Evolutionary conservation across 169 alveolate genomes (phyloP).

Genomic region (Besnoitia besnoiti): DNA sequence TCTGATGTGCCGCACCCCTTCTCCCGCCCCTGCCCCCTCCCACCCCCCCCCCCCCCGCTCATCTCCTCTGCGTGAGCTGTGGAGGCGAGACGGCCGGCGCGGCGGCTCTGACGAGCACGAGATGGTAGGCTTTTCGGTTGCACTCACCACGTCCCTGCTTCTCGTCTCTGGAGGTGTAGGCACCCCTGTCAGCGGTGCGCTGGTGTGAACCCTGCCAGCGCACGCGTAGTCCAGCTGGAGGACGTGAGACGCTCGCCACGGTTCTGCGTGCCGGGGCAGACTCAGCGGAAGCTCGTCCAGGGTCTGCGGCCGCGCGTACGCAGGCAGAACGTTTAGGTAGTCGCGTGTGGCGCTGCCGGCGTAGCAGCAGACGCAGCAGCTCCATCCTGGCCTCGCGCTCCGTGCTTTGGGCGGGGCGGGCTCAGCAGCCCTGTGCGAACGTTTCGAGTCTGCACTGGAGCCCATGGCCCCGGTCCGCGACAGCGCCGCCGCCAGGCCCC

Average conservation of each 20-base stretch:
- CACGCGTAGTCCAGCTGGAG: not conserved
- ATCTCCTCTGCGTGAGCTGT: too few relatives aligned
- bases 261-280: slow-evolving; percentile 2
- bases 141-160: too few relatives aligned
- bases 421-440: not conserved
- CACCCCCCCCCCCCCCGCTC: too few relatives aligned
- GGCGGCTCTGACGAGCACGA: too few relatives aligned
- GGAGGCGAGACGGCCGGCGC: too few relatives aligned
- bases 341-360: slow-evolving; percentile 21
- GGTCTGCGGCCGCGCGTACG: not conserved
- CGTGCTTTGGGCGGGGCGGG: not conserved
- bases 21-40: too few relatives aligned
- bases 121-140: too few relatives aligned
- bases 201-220: too few relatives aligned
- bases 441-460: not conserved
- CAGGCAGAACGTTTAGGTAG: not conserved
- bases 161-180: too few relatives aligned
- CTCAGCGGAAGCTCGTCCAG: not conserved
- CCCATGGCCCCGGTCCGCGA: not conserved
- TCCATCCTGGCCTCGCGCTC: not conserved
- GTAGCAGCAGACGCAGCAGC: slow-evolving; percentile 24
- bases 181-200: too few relatives aligned
- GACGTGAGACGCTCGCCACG: not conserved
- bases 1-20: too few relatives aligned
- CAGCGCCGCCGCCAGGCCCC: not conserved